Conservation (phyloP, 176 grass and related monocot species). For the Paspalum vaginatum region DNA sequence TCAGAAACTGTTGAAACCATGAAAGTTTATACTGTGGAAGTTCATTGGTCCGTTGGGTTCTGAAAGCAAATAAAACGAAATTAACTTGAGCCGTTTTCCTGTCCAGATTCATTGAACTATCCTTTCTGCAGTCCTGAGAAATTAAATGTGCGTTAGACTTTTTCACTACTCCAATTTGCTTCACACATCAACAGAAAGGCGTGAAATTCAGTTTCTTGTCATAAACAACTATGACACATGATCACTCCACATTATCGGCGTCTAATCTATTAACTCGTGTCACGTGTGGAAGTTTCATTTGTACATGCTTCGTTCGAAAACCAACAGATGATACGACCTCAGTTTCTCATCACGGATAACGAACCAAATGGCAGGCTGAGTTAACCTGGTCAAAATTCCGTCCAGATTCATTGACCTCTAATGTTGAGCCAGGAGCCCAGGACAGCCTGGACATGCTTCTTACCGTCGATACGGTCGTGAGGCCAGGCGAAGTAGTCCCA, state of each 20-base stretch:
- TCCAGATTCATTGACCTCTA: slow-evolving; percentile 33
- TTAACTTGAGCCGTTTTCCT: not conserved
- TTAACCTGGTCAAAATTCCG: slow-evolving; percentile 8
- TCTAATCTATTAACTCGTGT: not conserved
- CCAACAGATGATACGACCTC: not conserved
- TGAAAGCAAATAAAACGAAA: not conserved
- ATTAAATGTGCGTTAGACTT: not conserved
- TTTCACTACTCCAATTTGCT: slow-evolving; percentile 12
- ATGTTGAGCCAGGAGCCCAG: not conserved
- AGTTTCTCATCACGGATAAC: not conserved
- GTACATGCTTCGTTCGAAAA: not conserved
- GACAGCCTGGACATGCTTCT: not conserved
- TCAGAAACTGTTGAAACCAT: not conserved
- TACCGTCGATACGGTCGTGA: slow-evolving; percentile 67
- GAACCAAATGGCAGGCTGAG: not conserved
- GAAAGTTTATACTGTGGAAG: not conserved
- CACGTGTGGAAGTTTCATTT: not conserved
- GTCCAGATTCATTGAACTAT: slow-evolving; percentile 14
- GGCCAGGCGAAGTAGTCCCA: slow-evolving; percentile 75
- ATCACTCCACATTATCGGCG: not conserved
- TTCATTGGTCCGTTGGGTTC: not conserved
- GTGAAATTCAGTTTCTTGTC: too few relatives aligned
- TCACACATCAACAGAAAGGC: slow-evolving; percentile 7
- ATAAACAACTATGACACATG: too few relatives aligned
- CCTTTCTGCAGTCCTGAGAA: not conserved